Percentiles rank a stretch among this genome's conserved stretches.
Evolutionary conservation across 2,329 filamentous ascomycete species (phyloP).

Genomic region (Alternaria infectoria): DNA sequence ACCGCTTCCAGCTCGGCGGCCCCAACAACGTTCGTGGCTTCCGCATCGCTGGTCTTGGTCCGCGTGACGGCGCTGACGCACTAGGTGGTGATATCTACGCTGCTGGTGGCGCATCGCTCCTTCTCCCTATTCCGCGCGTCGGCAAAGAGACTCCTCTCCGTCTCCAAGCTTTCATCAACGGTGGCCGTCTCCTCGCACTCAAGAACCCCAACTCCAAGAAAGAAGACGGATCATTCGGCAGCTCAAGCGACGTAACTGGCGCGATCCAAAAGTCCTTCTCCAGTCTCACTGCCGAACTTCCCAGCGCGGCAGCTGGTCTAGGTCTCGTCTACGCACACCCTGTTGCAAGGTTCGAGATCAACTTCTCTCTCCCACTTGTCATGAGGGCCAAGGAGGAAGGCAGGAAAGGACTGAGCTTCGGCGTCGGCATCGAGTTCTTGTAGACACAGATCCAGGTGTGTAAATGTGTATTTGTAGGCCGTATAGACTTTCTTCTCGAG

Average conservation of each 20-base stretch:
- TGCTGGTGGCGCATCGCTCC: slow-evolving; percentile 83
- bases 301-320: slow-evolving; percentile 84
- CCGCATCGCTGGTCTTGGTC: slow-evolving; percentile 85
- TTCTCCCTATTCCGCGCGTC: slow-evolving; percentile 82
- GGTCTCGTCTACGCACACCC: slow-evolving; percentile 95
- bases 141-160: slow-evolving; percentile 84
- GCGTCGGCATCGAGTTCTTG: slow-evolving; percentile 96
- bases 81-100: slow-evolving; percentile 92
- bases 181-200: slow-evolving; percentile 81
- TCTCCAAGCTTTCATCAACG: slow-evolving; percentile 90
- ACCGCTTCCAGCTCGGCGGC: slow-evolving; percentile 93
- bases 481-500: slow-evolving; percentile 1
- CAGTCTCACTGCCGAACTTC: slow-evolving; percentile 75
- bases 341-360: slow-evolving; percentile 91
- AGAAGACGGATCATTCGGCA: slow-evolving; percentile 52
- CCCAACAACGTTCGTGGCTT: slow-evolving; percentile 96
- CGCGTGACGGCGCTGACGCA: slow-evolving; percentile 82
- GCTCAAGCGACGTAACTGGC: slow-evolving; percentile 57
- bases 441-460: slow-evolving; percentile 54
- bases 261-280: slow-evolving; percentile 68
- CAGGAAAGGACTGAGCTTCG: slow-evolving; percentile 90
- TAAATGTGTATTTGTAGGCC: slow-evolving; percentile 13
- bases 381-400: slow-evolving; percentile 82
- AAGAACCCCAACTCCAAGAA: slow-evolving; percentile 57
- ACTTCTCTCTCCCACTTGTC: slow-evolving; percentile 88